Percentiles rank a stretch among this genome's conserved stretches.
Conservation (phyloP, 1,139 yeast genomes). For the Yamadazyma pseudoaaseri region DNA sequence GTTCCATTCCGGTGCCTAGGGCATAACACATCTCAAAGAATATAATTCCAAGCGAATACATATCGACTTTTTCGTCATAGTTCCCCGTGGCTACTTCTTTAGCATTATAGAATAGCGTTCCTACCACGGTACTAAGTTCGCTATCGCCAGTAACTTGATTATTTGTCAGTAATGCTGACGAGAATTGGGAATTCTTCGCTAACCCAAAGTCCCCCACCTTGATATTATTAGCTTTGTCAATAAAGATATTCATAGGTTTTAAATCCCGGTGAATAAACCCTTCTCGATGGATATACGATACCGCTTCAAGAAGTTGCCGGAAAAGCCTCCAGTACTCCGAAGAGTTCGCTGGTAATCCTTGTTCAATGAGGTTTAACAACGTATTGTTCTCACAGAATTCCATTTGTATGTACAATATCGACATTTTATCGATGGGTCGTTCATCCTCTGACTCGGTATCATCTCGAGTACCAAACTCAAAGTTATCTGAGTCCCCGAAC, state of each 20-base stretch:
- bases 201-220: slow-evolving; percentile 97
- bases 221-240: slow-evolving; percentile 82
- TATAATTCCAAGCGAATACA: slow-evolving; percentile 92
- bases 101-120: slow-evolving; percentile 92
- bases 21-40: slow-evolving; percentile 93
- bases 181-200: slow-evolving; percentile 71
- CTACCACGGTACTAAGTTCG: slow-evolving; percentile 87
- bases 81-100: slow-evolving; percentile 77
- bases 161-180: slow-evolving; percentile 37
- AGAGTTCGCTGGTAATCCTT: slow-evolving; percentile 68
- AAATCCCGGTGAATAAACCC: slow-evolving; percentile 95
- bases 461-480: slow-evolving; percentile 21
- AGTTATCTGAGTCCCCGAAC: slow-evolving; percentile 38
- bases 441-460: slow-evolving; percentile 10
- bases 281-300: slow-evolving; percentile 86
- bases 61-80: slow-evolving; percentile 90
- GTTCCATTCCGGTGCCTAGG: slow-evolving; percentile 87
- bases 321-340: slow-evolving; percentile 88
- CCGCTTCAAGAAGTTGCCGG: slow-evolving; percentile 86
- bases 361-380: slow-evolving; percentile 74
- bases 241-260: slow-evolving; percentile 94
- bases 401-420: slow-evolving; percentile 86
- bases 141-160: slow-evolving; percentile 50
- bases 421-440: slow-evolving; percentile 16
- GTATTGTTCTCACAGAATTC: slow-evolving; percentile 97